A percentile compares a stretch with the other conserved stretches of the same genome.
phyloP scores from a whole-genome alignment of 2,329 filamentous ascomycete genomes.

The Alternaria triticina region DNA sequence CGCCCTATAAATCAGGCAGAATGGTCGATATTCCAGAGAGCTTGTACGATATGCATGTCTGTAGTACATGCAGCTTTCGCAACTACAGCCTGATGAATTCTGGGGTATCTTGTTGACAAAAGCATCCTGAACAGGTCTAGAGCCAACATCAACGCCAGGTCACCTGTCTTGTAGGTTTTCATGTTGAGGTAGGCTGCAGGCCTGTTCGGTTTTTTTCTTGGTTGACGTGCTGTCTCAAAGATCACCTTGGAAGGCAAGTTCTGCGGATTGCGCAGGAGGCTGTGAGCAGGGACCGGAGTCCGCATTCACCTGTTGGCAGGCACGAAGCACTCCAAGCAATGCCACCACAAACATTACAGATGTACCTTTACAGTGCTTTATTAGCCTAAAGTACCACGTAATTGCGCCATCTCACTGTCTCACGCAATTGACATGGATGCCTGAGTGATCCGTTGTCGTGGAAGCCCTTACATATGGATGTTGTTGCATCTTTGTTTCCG shows the following conservation, averaged over 20 bases:
- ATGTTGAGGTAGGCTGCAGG: background rate
- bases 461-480: background rate
- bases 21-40: background rate
- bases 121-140: background rate
- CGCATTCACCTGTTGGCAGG: background rate
- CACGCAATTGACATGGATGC: background rate
- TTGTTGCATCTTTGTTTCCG: background rate
- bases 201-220: background rate
- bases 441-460: background rate
- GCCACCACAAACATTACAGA: background rate
- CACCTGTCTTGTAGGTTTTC: too few species aligned
- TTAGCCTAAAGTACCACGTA: conserved; percentile 10
- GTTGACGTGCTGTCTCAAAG: too few species aligned
- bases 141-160: too few species aligned
- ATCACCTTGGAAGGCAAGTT: too few species aligned
- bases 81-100: background rate
- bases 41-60: background rate
- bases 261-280: too few species aligned
- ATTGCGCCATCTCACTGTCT: conserved; percentile 2
- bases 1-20: background rate
- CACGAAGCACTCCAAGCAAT: conserved; percentile 1
- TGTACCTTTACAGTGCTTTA: background rate
- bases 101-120: background rate
- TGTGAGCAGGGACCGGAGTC: too few species aligned
- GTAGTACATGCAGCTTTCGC: background rate